These are phyloP conservation scores for Berberis thunbergii DNA, from an alignment of 164 flowering plant genomes.

Conservation along the genomic window DNA sequence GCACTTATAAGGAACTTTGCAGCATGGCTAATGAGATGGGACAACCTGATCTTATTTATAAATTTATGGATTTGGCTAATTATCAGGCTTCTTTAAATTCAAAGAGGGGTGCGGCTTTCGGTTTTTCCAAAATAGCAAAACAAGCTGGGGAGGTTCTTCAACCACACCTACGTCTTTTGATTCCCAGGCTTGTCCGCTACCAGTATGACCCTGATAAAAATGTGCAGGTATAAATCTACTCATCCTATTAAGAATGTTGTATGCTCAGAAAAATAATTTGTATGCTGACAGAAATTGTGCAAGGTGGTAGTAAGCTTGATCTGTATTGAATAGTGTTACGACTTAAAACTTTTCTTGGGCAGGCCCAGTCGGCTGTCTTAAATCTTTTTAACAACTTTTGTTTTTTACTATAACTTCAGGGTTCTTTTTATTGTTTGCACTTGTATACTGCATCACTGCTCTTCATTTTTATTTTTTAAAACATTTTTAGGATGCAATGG, in stretches of 20 bases:
- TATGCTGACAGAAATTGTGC: too few species aligned
- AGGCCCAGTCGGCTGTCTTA: too few species aligned
- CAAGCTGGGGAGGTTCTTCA: slow-evolving; percentile 95
- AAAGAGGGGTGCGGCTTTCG: slow-evolving; percentile 98
- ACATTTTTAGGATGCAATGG: slow-evolving; percentile 82
- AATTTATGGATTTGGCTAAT: slow-evolving; percentile 98
- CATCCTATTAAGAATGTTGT: not conserved
- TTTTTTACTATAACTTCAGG: too few species aligned
- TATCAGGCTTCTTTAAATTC: slow-evolving; percentile 90
- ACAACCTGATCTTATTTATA: slow-evolving; percentile 91
- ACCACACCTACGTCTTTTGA: slow-evolving; percentile 60
- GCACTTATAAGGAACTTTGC: slow-evolving; percentile 97
- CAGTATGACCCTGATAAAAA: slow-evolving; percentile 99
- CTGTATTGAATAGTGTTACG: too few species aligned
- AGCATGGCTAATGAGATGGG: slow-evolving; percentile 97
- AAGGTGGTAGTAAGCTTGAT: too few species aligned
- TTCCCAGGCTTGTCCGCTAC: slow-evolving; percentile 91
- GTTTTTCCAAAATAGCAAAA: slow-evolving; percentile 96
- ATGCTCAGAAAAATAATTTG: not conserved
- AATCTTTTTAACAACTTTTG: too few species aligned
- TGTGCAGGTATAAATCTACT: slow-evolving; percentile 60
- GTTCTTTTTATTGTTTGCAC: not conserved
- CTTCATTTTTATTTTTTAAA: slow-evolving; percentile 10
- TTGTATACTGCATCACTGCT: not conserved
- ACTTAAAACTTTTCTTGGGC: too few species aligned